A percentile compares a stretch with the other conserved stretches of the same genome.
Evolutionary conservation across 306 rosid species (phyloP).

Genomic region (Gleditsia sinensis): DNA sequence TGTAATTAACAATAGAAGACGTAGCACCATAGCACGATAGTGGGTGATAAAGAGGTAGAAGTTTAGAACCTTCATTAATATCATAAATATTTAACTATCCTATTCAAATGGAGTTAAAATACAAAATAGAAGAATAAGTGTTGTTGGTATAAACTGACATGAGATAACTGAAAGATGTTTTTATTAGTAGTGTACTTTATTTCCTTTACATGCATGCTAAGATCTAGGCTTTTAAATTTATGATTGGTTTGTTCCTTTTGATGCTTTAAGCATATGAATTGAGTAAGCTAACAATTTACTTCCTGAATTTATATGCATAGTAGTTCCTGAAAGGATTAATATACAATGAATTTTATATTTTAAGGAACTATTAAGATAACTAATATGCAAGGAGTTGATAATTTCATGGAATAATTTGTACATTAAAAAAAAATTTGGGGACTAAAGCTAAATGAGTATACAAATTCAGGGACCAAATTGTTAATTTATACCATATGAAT

Average conservation of each 20-base stretch:
- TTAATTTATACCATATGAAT: too few species aligned
- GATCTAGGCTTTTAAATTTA: background rate
- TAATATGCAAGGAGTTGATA: too few species aligned
- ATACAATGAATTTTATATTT: too few species aligned
- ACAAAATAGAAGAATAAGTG: background rate
- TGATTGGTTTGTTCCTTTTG: background rate
- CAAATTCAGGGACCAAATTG: too few species aligned
- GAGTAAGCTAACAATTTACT: too few species aligned
- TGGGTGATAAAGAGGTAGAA: conserved; percentile 2
- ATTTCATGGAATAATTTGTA: too few species aligned
- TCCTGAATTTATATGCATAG: too few species aligned
- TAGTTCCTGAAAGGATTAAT: too few species aligned
- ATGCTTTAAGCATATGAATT: background rate
- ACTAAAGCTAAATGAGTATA: too few species aligned
- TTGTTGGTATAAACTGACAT: background rate
- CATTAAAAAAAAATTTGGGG: too few species aligned
- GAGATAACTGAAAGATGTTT: conserved; percentile 3
- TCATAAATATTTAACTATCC: background rate
- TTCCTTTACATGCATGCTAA: background rate
- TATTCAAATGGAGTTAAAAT: conserved; percentile 5
- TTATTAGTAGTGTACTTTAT: background rate
- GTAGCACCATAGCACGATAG: background rate
- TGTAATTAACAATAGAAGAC: background rate
- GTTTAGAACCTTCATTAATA: conserved; percentile 13
- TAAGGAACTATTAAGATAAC: too few species aligned